Evolutionary conservation across 2,329 filamentous ascomycete genomes (phyloP).

Genomic region (Pseudogymnoascus sp.): DNA sequence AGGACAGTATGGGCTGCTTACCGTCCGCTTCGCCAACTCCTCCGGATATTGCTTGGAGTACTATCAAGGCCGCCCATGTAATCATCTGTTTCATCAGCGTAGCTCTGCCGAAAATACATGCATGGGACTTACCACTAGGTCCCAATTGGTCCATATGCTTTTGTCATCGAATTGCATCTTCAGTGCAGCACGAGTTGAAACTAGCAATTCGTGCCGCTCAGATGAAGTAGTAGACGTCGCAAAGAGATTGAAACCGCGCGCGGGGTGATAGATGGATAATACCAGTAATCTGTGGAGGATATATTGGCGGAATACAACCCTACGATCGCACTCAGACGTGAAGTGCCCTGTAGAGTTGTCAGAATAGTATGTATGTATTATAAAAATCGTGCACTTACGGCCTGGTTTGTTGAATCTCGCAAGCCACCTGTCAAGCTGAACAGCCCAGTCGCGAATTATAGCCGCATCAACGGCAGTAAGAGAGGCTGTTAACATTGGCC

Average conservation of each 20-base stretch:
- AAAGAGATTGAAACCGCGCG: slow-evolving; percentile 33
- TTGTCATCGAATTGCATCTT: slow-evolving; percentile 34
- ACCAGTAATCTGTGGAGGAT: slow-evolving; percentile 36
- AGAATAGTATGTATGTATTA: background rate
- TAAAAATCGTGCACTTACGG: background rate
- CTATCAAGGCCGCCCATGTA: slow-evolving; percentile 38
- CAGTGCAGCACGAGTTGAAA: slow-evolving; percentile 35
- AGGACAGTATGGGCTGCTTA: slow-evolving; percentile 15
- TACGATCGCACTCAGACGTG: slow-evolving; percentile 29
- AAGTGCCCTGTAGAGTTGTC: slow-evolving; percentile 15
- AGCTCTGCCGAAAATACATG: background rate
- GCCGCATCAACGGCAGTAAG: slow-evolving; percentile 35
- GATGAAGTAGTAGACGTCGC: slow-evolving; percentile 32
- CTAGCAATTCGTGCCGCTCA: slow-evolving; percentile 35
- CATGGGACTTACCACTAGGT: slow-evolving; percentile 26
- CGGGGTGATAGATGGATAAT: slow-evolving; percentile 37
- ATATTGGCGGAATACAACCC: slow-evolving; percentile 35
- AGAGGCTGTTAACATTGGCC: slow-evolving; percentile 19
- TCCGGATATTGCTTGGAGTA: slow-evolving; percentile 35
- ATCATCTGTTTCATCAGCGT: slow-evolving; percentile 27
- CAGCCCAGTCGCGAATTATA: slow-evolving; percentile 37
- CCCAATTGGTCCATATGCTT: slow-evolving; percentile 38
- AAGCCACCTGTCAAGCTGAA: slow-evolving; percentile 36
- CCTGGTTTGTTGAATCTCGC: slow-evolving; percentile 29
- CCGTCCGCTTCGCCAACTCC: slow-evolving; percentile 34